Conservation (phyloP, 2,329 filamentous ascomycete genomes). For the Talaromyces marneffei region DNA sequence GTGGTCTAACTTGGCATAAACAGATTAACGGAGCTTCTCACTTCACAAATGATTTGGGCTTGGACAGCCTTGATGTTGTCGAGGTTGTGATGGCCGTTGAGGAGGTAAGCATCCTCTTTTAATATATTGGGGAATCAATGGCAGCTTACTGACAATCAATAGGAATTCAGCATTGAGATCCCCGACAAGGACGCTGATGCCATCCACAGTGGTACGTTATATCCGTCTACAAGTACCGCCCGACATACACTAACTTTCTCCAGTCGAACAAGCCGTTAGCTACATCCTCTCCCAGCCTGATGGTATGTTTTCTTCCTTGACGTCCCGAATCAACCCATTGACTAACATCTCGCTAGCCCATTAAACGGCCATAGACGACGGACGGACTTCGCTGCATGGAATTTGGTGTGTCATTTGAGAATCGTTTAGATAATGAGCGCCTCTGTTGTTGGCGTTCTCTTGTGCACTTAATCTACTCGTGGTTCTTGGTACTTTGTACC, state of each 20-base stretch:
- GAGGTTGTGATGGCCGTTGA: conserved; percentile 99
- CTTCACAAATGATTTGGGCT: conserved; percentile 94
- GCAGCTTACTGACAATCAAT: conserved; percentile 16
- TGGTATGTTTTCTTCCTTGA: conserved; percentile 54
- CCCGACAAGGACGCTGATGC: conserved; percentile 93
- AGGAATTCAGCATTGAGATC: conserved; percentile 90
- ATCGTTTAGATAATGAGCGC: conserved; percentile 27
- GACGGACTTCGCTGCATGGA: conserved; percentile 26
- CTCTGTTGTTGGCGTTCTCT: conserved; percentile 23
- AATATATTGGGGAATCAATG: neutral
- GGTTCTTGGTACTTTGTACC: conserved; percentile 31
- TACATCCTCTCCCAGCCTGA: conserved; percentile 93
- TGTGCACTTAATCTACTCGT: conserved; percentile 36
- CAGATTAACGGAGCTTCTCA: conserved; percentile 79
- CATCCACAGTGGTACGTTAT: conserved; percentile 79
- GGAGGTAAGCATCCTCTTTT: conserved; percentile 60
- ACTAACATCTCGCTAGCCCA: conserved; percentile 25
- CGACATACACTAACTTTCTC: conserved; percentile 12
- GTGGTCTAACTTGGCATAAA: conserved; percentile 21
- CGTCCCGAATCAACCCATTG: neutral
- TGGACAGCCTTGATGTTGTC: conserved; percentile 96
- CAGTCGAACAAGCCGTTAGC: conserved; percentile 89
- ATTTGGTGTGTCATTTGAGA: conserved; percentile 25
- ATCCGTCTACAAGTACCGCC: neutral
- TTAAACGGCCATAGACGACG: conserved; percentile 29